Base-by-base conservation (phyloP, 495 filamentous ascomycete species). In the Tetracladium marchalianum region DNA sequence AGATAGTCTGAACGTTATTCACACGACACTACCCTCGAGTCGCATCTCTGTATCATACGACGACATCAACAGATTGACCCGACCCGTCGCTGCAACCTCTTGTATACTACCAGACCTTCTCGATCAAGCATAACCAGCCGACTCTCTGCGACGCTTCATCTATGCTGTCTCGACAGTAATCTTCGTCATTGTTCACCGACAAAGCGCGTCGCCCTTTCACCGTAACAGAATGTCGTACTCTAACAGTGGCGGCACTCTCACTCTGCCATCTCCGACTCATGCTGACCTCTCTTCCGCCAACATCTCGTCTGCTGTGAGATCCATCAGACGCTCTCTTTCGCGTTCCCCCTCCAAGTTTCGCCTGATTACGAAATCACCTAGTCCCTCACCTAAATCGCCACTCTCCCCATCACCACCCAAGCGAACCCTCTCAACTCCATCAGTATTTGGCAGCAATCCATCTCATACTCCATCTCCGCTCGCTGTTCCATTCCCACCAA, bases 261-360 rank as follows among this genome's bases (percentile, higher is more conserved):
- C 90, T 57, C 72, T 90, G 4, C 77, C 84, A 42, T 90, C 89
- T 27, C 89, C 88, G 41, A 87, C 84, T 19, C 84, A 86, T 52
- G 77, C 81, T 46, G 82, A 85, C 54, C 79, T 82, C 66, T 27
- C 22, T 27, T 27, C 22, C 22, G 81, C 87, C 54, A 85, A 90
- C 64, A 77, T 85, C 4, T 80, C 76, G 53, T 77, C 84, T 17
- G 77, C 84, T 12, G 82, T 93, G 42, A 72, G 82, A 51, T 81
- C 87, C 51, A 64, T 95, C 35, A 76, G 87, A 35, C 82, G 87
- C 52, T 93, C 89, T 16, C 69, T 95, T 39, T 93, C 87, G 22
- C 73, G 86, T 38, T 94, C 88, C 9, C 89, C 88, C 9, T 93
- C 89, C 8, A 93, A 88, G 59, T 86, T 89, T 54, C 75, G 74